These are phyloP conservation scores for Trametes maxima DNA, from an alignment of 768 basidiomycete species.

Conservation along the genomic window DNA sequence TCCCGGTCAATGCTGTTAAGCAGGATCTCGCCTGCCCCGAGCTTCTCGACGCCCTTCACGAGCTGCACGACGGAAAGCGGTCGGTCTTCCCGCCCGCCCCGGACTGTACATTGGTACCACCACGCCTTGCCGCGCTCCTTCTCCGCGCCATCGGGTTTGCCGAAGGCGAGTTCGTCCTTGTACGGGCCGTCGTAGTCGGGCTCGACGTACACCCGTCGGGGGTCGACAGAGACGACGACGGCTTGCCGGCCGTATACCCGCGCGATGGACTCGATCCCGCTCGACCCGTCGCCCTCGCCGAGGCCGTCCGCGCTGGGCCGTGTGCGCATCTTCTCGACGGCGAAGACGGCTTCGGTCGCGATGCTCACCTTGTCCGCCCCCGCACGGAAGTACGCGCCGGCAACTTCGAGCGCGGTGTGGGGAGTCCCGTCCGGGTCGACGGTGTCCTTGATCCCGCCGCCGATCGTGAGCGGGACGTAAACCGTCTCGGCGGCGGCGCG, in stretches of 20 bases:
- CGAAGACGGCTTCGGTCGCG: conserved; percentile 93
- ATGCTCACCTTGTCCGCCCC: conserved; percentile 99
- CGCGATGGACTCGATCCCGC: conserved; percentile 93
- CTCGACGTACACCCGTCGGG: conserved; percentile 82
- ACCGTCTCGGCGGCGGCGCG: conserved; percentile 85
- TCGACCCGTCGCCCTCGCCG: conserved; percentile 64
- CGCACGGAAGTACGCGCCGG: conserved; percentile 92
- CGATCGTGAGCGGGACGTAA: conserved; percentile 97
- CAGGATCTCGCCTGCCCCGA: conserved; percentile 95
- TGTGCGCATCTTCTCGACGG: conserved; percentile 79
- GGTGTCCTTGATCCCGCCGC: conserved; percentile 96
- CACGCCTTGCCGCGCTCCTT: conserved; percentile 75
- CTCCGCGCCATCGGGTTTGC: conserved; percentile 46
- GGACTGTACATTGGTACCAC: conserved; percentile 99
- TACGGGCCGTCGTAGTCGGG: conserved; percentile 69
- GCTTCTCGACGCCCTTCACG: conserved; percentile 83
- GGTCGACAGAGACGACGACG: conserved; percentile 97
- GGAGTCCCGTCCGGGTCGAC: conserved; percentile 93
- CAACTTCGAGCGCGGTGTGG: conserved; percentile 89
- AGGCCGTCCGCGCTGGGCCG: conserved; percentile 33
- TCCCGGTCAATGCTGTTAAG: conserved; percentile 97
- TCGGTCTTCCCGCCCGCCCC: conserved; percentile 84
- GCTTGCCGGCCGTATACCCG: conserved; percentile 91
- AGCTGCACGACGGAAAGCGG: conserved; percentile 88
- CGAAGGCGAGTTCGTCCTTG: conserved; percentile 58